These are phyloP conservation scores for Aspergillus sp. DNA, from an alignment of 2,329 filamentous ascomycete genomes.

Conservation along the genomic window DNA sequence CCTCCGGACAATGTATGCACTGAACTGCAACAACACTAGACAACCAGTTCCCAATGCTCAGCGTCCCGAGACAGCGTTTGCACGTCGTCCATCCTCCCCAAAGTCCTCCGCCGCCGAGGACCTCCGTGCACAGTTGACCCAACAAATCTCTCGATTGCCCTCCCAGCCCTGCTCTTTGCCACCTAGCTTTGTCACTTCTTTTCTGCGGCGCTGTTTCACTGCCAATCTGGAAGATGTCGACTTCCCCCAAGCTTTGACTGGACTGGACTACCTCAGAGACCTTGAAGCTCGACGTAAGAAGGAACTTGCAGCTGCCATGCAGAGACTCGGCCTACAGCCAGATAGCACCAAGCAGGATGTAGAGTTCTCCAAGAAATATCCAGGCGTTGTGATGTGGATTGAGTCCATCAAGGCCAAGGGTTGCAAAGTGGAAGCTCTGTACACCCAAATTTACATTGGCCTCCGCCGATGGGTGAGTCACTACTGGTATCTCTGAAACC, in stretches of 20 bases:
- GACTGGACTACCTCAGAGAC: slow-evolving; percentile 65
- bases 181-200: slow-evolving; percentile 61
- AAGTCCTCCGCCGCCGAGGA: slow-evolving; percentile 40
- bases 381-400: slow-evolving; percentile 58
- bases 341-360: slow-evolving; percentile 50
- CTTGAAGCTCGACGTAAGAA: slow-evolving; percentile 60
- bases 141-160: slow-evolving; percentile 58
- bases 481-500: not conserved
- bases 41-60: slow-evolving; percentile 29
- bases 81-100: slow-evolving; percentile 32
- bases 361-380: slow-evolving; percentile 51
- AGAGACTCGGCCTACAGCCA: slow-evolving; percentile 53
- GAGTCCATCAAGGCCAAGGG: slow-evolving; percentile 52
- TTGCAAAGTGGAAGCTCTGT: slow-evolving; percentile 54
- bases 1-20: slow-evolving; percentile 65
- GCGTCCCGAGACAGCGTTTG: slow-evolving; percentile 35
- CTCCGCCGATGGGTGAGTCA: slow-evolving; percentile 62
- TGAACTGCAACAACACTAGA: slow-evolving; percentile 59
- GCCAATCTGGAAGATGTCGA: slow-evolving; percentile 58
- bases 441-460: slow-evolving; percentile 62
- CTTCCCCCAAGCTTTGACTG: slow-evolving; percentile 65
- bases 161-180: slow-evolving; percentile 63
- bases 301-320: slow-evolving; percentile 56
- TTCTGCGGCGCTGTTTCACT: slow-evolving; percentile 61
- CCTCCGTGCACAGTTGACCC: slow-evolving; percentile 42